Conservation (phyloP, 2,329 filamentous ascomycete genomes). For the Plenodomus biglobosus region DNA sequence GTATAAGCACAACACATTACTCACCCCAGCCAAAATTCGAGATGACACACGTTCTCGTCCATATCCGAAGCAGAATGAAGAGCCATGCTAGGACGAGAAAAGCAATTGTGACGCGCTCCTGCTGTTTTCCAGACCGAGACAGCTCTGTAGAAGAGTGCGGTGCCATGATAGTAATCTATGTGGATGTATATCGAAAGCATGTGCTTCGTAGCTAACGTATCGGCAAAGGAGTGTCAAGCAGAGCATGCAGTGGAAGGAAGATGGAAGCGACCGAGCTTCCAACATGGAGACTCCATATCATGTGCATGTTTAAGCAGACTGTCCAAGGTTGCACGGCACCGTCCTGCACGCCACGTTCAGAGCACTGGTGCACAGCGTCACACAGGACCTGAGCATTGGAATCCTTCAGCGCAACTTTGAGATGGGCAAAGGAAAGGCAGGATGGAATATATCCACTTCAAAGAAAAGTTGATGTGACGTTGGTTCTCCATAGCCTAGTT, state of each 20-base stretch:
- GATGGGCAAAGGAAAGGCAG: neutral
- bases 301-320: neutral
- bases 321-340: slow-evolving; percentile 17
- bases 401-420: neutral
- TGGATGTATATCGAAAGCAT: neutral
- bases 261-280: neutral
- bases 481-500: neutral
- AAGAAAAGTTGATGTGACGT: neutral
- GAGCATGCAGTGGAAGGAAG: neutral
- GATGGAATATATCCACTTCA: neutral
- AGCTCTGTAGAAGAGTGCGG: slow-evolving; percentile 6
- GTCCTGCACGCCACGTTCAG: slow-evolving; percentile 17
- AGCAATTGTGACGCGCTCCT: slow-evolving; percentile 33
- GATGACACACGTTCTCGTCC: slow-evolving; percentile 45
- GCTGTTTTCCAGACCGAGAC: slow-evolving; percentile 21
- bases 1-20: neutral
- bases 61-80: slow-evolving; percentile 44
- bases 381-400: neutral
- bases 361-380: slow-evolving; percentile 13
- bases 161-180: neutral
- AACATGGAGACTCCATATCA: slow-evolving; percentile 9
- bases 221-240: neutral
- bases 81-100: slow-evolving; percentile 44
- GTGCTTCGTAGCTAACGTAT: neutral
- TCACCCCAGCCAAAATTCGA: slow-evolving; percentile 46